phyloP scores from a whole-genome alignment of 108 stramenopile genomes.

The Epipyxis sp. region DNA sequence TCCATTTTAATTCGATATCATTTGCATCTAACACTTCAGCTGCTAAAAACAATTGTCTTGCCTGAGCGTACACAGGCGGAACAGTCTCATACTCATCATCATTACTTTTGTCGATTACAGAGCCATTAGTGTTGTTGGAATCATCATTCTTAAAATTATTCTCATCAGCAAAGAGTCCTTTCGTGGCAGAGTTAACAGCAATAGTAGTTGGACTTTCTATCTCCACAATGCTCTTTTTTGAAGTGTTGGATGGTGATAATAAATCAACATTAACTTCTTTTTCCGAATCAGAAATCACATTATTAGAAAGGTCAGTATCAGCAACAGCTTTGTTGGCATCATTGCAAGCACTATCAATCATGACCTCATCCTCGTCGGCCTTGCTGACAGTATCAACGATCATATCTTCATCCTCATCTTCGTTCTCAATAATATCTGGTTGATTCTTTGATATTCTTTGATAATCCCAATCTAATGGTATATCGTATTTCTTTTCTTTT shows the following conservation, averaged over 20 bases:
- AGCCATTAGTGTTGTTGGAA: not conserved
- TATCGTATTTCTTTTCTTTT: conserved; percentile 65
- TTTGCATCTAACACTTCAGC: conserved; percentile 63
- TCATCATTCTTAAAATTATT: conserved; percentile 1
- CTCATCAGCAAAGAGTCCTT: not conserved
- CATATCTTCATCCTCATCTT: not conserved
- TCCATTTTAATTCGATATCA: conserved; percentile 70
- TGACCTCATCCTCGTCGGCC: conserved; percentile 9
- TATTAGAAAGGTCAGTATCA: conserved; percentile 42
- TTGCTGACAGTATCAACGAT: not conserved
- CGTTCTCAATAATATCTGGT: conserved; percentile 50
- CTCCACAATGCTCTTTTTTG: not conserved
- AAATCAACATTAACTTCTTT: not conserved
- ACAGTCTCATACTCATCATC: conserved; percentile 18
- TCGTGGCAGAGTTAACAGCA: not conserved
- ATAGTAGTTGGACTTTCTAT: too few relatives aligned
- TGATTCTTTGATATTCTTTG: conserved; percentile 23
- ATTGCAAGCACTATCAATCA: not conserved
- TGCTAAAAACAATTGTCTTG: conserved; percentile 75
- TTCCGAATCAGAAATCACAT: conserved; percentile 45
- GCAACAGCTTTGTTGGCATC: not conserved
- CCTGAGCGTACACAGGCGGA: conserved; percentile 70
- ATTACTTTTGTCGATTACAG: not conserved
- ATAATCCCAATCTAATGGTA: conserved; percentile 74
- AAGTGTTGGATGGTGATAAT: not conserved